Evolutionary conservation across 1,284 basidiomycete genomes (phyloP).

Genomic region (Boletellus deceptivus): DNA sequence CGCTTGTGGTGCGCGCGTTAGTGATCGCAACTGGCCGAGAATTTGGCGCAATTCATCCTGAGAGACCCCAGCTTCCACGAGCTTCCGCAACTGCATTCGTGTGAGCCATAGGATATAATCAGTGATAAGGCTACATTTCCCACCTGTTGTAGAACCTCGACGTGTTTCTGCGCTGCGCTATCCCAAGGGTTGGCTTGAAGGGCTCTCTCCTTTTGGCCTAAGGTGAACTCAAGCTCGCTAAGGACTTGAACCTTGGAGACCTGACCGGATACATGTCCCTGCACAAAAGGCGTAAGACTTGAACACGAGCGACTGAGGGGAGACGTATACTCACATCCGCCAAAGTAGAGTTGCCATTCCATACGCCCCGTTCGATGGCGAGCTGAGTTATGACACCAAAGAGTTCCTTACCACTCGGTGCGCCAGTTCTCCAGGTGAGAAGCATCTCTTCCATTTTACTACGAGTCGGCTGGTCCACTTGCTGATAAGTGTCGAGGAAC

Average conservation of each 20-base stretch:
- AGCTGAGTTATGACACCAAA: slow-evolving; percentile 76
- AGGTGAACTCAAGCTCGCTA: slow-evolving; percentile 74
- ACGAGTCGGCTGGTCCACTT: slow-evolving; percentile 80
- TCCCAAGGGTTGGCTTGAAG: slow-evolving; percentile 70
- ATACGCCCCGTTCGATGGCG: slow-evolving; percentile 75
- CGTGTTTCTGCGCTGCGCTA: slow-evolving; percentile 57
- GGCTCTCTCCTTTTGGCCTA: slow-evolving; percentile 71
- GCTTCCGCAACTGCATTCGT: slow-evolving; percentile 60
- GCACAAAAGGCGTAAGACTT: slow-evolving; percentile 14
- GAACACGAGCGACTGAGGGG: not conserved
- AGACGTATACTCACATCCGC: slow-evolving; percentile 27
- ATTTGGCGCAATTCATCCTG: slow-evolving; percentile 81
- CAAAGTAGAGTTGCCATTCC: slow-evolving; percentile 57
- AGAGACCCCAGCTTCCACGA: slow-evolving; percentile 79
- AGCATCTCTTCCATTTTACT: slow-evolving; percentile 97
- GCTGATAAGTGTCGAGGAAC: slow-evolving; percentile 82
- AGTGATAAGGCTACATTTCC: slow-evolving; percentile 16
- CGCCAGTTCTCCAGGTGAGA: slow-evolving; percentile 86
- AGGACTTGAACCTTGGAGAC: slow-evolving; percentile 74
- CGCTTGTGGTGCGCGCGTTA: slow-evolving; percentile 47
- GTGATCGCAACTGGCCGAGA: slow-evolving; percentile 67
- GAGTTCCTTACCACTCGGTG: slow-evolving; percentile 75
- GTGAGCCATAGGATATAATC: slow-evolving; percentile 9
- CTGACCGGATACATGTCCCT: slow-evolving; percentile 38
- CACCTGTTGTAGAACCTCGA: slow-evolving; percentile 74